Percentiles rank a stretch among this genome's conserved stretches.
Evolutionary conservation across 208 protist species (phyloP).

Genomic region (Crithidia fasciculata): DNA sequence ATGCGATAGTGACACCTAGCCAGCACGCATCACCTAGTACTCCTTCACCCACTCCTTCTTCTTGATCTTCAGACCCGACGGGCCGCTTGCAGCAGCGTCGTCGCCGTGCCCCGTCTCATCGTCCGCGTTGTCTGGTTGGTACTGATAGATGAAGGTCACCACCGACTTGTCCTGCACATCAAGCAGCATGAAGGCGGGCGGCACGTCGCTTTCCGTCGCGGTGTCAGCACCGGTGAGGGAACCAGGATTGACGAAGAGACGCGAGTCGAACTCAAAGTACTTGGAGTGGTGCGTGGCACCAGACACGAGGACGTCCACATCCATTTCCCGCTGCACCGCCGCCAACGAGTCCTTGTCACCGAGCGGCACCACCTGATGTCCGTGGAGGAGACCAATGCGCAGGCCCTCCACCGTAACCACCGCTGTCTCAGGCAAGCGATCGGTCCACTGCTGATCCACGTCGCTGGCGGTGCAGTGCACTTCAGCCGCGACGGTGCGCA

Average conservation of each 20-base stretch:
- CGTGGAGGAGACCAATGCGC: constrained; percentile 97
- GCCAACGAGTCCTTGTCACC: constrained; percentile 96
- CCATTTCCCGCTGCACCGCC: constrained; percentile 95
- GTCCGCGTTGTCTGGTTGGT: constrained; percentile 26
- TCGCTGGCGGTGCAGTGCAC: constrained; percentile 98
- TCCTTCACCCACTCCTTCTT: constrained; percentile 78
- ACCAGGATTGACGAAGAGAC: constrained; percentile 99
- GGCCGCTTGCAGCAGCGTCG: constrained; percentile 18
- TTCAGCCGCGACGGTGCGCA: constrained; percentile 93
- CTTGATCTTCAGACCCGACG: constrained; percentile 56
- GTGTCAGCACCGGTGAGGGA: constrained; percentile 98
- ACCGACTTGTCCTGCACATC: constrained; percentile 93
- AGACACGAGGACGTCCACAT: constrained; percentile 98
- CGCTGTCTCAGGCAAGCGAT: constrained; percentile 88
- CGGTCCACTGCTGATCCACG: constrained; percentile 87
- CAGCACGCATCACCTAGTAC: constrained; percentile 7
- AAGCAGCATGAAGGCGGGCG: constrained; percentile 97
- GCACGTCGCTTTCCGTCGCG: constrained; percentile 59
- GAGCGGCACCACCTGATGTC: constrained; percentile 97
- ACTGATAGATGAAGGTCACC: constrained; percentile 79
- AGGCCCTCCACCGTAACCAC: constrained; percentile 96
- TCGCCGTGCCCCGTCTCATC: constrained; percentile 18
- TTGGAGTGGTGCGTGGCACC: constrained; percentile 95
- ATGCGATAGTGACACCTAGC: neutral
- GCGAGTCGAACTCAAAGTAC: constrained; percentile 94